Evolutionary conservation across 192 early-diverging fungal species (phyloP).

Genomic region (Coemansia javaensis): DNA sequence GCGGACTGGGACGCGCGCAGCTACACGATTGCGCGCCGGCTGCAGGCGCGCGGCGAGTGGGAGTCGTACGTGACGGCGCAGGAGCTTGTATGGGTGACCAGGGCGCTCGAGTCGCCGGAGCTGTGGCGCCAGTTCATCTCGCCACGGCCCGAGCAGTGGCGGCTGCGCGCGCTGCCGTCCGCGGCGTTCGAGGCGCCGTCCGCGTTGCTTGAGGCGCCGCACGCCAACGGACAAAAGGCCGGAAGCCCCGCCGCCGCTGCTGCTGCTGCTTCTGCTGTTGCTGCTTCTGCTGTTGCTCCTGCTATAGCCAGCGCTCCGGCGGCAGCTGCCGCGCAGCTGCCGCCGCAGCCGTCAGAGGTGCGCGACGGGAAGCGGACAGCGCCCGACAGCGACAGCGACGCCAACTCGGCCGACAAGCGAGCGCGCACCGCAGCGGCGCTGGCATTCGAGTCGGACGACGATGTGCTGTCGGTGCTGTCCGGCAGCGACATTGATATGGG

Average conservation of each 20-base stretch:
- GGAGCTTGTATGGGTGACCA: slow-evolving; percentile 34
- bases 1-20: slow-evolving; percentile 30
- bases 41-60: slow-evolving; percentile 35
- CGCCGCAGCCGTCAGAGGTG: neutral
- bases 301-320: no score
- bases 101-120: slow-evolving; percentile 32
- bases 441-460: slow-evolving; percentile 23
- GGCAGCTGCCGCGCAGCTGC: no score
- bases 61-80: slow-evolving; percentile 18
- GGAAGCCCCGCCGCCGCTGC: neutral
- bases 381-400: slow-evolving; percentile 5
- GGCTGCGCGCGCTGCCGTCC: slow-evolving; percentile 20
- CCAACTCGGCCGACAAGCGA: slow-evolving; percentile 10
- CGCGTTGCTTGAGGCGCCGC: slow-evolving; percentile 13
- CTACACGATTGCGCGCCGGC: slow-evolving; percentile 39
- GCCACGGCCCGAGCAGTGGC: slow-evolving; percentile 44
- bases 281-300: no score
- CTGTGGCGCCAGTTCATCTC: slow-evolving; percentile 49
- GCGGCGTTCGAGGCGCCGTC: slow-evolving; percentile 16
- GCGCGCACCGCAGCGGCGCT: slow-evolving; percentile 10
- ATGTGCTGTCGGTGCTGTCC: slow-evolving; percentile 35
- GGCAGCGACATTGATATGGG: slow-evolving; percentile 43
- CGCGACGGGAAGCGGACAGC: slow-evolving; percentile 14
- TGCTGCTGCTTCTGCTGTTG: no score
- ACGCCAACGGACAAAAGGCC: neutral